Evolutionary conservation across 1,139 yeast genomes (phyloP).

Genomic region (Sugiyamaella sp.): DNA sequence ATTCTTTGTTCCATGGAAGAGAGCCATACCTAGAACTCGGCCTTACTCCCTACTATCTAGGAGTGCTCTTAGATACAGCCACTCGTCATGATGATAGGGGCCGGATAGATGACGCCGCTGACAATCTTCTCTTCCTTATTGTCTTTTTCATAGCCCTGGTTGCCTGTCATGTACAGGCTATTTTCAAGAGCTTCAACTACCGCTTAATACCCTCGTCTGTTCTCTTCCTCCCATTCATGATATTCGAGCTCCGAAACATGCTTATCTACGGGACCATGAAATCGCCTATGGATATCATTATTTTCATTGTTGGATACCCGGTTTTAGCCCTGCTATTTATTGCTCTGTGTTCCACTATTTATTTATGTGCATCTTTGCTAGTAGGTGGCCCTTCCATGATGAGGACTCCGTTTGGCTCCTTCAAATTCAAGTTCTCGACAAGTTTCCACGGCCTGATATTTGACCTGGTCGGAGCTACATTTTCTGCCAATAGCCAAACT

Average conservation of each 20-base stretch:
- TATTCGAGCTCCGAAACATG: conserved; percentile 1
- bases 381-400: conserved; percentile 15
- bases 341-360: conserved; percentile 6
- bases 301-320: conserved; percentile 3
- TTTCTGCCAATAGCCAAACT: not conserved
- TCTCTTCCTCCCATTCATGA: conserved; percentile 2
- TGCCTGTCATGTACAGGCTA: conserved; percentile 1
- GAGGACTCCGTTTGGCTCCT: conserved; percentile 20
- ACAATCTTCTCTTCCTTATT: conserved; percentile 4
- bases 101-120: not conserved
- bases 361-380: conserved; percentile 8
- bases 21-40: conserved; percentile 5
- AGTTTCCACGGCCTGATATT: conserved; percentile 6
- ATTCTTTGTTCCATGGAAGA: conserved; percentile 1
- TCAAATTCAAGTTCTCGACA: not conserved
- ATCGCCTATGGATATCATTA: not conserved
- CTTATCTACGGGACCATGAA: conserved; percentile 1
- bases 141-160: conserved; percentile 1
- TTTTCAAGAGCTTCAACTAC: conserved; percentile 7
- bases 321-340: not conserved
- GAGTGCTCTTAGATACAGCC: not conserved
- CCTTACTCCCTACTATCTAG: conserved; percentile 8
- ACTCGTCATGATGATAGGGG: not conserved
- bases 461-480: not conserved
- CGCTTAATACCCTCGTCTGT: conserved; percentile 7